A percentile compares a stretch with the other conserved stretches of the same genome.
phyloP scores from a whole-genome alignment of 768 basidiomycete species.

The Leucocoprinus leucothites region DNA sequence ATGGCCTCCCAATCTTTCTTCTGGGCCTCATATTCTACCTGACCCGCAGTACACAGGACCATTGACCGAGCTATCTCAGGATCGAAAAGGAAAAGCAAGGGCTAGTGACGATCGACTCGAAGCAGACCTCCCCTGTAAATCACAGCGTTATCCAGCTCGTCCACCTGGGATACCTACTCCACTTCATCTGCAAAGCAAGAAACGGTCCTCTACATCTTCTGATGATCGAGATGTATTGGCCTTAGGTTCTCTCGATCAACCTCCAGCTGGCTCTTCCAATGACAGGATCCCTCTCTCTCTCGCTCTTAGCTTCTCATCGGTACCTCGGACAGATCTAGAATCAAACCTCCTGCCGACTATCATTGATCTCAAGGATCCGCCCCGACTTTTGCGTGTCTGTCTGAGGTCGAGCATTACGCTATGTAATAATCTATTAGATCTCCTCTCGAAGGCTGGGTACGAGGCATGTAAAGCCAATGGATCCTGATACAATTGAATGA shows the following conservation, averaged over 20 bases:
- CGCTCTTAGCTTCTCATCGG: too few relatives aligned
- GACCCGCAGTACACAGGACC: background rate
- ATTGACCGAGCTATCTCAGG: background rate
- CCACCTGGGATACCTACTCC: background rate
- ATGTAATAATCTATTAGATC: background rate
- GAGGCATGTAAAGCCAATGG: too few relatives aligned
- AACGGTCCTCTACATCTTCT: background rate
- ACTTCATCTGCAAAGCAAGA: background rate
- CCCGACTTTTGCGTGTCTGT: too few relatives aligned
- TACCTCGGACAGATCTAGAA: too few relatives aligned
- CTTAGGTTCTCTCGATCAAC: background rate
- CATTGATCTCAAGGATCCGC: too few relatives aligned
- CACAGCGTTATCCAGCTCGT: background rate
- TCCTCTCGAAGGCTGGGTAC: background rate
- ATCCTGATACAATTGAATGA: background rate
- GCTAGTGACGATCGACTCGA: background rate
- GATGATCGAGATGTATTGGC: background rate
- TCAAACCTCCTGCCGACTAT: too few relatives aligned
- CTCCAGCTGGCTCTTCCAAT: background rate
- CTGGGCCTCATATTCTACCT: too few relatives aligned
- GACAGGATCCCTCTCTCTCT: too few relatives aligned
- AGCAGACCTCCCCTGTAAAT: background rate
- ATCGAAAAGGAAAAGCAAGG: background rate
- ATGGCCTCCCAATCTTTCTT: too few relatives aligned
- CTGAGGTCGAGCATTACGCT: too few relatives aligned